These are phyloP conservation scores for Myriangium duriaei DNA, from an alignment of 2,329 filamentous ascomycete genomes.

Conservation along the genomic window DNA sequence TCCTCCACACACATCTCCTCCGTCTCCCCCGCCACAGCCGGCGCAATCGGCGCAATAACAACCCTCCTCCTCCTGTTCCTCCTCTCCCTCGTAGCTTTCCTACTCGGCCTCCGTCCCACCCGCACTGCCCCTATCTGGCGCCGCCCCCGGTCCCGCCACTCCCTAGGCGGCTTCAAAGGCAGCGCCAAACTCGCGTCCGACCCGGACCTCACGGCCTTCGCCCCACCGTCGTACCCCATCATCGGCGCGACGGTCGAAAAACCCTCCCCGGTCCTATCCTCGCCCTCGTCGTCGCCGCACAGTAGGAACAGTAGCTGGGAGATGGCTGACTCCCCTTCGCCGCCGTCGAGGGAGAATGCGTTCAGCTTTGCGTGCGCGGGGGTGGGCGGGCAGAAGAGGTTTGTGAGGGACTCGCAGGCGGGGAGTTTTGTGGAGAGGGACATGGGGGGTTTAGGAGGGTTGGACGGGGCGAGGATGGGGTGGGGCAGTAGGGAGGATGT, in stretches of 20 bases:
- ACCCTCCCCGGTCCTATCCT: constrained; percentile 10
- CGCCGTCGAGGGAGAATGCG: constrained; percentile 13
- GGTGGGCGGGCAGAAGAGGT: constrained; percentile 3
- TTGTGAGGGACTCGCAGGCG: constrained; percentile 4
- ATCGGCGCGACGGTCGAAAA: constrained; percentile 22
- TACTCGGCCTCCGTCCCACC: constrained; percentile 36
- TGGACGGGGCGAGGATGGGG: constrained; percentile 7
- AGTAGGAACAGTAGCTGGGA: not conserved
- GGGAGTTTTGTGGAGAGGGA: constrained; percentile 7
- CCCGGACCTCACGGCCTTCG: constrained; percentile 35
- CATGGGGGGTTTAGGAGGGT: constrained; percentile 3
- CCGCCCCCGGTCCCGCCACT: constrained; percentile 21
- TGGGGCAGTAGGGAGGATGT: constrained; percentile 7
- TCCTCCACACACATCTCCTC: not conserved
- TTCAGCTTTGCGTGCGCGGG: constrained; percentile 11
- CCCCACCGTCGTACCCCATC: constrained; percentile 16
- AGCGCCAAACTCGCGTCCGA: constrained; percentile 42
- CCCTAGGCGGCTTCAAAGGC: constrained; percentile 45
- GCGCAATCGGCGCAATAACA: constrained; percentile 44
- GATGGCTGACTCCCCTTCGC: constrained; percentile 14
- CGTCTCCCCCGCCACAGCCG: constrained; percentile 22
- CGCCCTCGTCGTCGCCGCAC: not conserved
- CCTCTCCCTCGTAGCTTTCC: constrained; percentile 27
- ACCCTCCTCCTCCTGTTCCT: constrained; percentile 35
- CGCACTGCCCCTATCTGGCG: constrained; percentile 17